Percentiles rank a stretch among this genome's conserved stretches.
Evolutionary conservation across 2,329 filamentous ascomycete species (phyloP).

Genomic region (Xylariaceae sp.): DNA sequence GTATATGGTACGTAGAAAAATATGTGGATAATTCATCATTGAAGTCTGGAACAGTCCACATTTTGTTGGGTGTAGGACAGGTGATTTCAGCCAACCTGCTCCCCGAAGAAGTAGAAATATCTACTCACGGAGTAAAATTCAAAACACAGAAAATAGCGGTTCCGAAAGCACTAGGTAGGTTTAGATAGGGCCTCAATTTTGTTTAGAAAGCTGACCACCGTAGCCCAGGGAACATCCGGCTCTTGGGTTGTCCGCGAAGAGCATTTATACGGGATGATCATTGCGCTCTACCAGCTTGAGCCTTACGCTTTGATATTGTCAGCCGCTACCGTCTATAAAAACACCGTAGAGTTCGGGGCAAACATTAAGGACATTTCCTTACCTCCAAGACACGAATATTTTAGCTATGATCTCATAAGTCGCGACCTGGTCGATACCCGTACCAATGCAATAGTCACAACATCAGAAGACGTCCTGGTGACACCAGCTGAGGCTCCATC

Average conservation of each 20-base stretch:
- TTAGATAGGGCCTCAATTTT: no score
- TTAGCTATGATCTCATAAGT: background rate
- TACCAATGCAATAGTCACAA: background rate
- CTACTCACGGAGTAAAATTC: background rate
- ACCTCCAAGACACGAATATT: background rate
- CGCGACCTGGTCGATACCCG: background rate
- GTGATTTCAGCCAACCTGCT: conserved; percentile 2
- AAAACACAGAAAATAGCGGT: conserved; percentile 2
- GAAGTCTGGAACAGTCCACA: background rate
- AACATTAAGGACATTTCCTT: background rate
- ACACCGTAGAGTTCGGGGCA: background rate
- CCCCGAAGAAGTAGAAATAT: conserved; percentile 2
- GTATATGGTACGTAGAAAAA: background rate
- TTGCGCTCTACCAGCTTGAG: background rate
- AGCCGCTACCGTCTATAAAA: background rate
- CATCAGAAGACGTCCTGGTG: background rate
- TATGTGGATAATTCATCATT: background rate
- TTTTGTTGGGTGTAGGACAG: background rate
- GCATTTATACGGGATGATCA: conserved; percentile 1
- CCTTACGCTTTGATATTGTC: conserved; percentile 1
- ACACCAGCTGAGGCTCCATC: background rate
- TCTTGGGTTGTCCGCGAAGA: conserved; percentile 1
- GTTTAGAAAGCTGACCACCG: no score
- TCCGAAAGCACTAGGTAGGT: conserved; percentile 4
- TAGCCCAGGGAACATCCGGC: conserved; percentile 5